phyloP scores from a whole-genome alignment of 148 eudicot species.

The Fagopyrum esculentum region DNA sequence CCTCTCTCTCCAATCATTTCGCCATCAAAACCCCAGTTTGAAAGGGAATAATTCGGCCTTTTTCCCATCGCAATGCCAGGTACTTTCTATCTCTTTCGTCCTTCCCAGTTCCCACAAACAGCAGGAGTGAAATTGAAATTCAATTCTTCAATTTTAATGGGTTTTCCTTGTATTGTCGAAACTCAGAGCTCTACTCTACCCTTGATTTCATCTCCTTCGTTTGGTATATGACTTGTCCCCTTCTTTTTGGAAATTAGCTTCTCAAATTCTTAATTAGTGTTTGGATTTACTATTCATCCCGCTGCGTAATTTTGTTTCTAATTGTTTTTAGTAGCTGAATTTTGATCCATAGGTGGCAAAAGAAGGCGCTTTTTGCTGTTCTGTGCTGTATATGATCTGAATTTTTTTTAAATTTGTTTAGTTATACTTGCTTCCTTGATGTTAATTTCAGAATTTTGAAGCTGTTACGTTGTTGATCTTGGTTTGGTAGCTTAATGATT shows the following conservation, averaged over 20 bases:
- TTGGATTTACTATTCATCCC: not conserved
- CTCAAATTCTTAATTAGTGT: not conserved
- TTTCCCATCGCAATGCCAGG: conserved; percentile 5
- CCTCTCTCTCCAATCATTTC: not conserved
- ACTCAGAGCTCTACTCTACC: not conserved
- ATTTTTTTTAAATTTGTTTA: not conserved
- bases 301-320: not conserved
- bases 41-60: not conserved
- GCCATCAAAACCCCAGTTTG: not conserved
- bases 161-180: not conserved
- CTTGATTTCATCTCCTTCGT: conserved; percentile 5
- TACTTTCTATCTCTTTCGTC: conserved; percentile 8
- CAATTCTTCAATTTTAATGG: not conserved
- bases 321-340: not conserved
- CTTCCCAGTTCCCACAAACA: not conserved
- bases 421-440: not conserved
- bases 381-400: not conserved
- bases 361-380: too few species aligned
- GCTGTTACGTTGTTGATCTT: not conserved
- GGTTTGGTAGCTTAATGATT: not conserved
- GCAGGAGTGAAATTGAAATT: not conserved
- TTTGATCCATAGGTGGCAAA: not conserved
- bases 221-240: not conserved
- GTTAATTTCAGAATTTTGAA: not conserved
- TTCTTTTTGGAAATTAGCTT: not conserved